Evolutionary conservation across 1,284 basidiomycete genomes (phyloP).

Genomic region (Sporisorium iseilematis-ciliati): DNA sequence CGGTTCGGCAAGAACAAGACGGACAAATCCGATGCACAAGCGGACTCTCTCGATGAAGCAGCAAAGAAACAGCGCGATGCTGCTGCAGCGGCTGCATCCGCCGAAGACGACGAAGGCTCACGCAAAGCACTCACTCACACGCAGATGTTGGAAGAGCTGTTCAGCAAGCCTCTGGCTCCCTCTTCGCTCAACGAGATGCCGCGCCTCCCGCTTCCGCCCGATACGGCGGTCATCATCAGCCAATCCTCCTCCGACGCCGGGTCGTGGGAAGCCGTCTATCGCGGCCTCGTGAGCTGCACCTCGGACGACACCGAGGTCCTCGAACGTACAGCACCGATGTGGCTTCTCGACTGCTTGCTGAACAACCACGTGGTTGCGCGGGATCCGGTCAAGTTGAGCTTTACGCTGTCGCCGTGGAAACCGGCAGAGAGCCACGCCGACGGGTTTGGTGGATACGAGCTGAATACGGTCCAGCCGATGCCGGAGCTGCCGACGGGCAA

Average conservation of each 20-base stretch:
- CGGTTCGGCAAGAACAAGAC: constrained; percentile 49
- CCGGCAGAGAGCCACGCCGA: constrained; percentile 26
- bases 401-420: constrained; percentile 82
- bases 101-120: constrained; percentile 10
- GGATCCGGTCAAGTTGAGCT: constrained; percentile 73
- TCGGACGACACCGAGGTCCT: constrained; percentile 77
- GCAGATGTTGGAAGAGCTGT: constrained; percentile 74
- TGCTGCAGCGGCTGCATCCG: background rate
- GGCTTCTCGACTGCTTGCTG: constrained; percentile 89
- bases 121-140: constrained; percentile 22
- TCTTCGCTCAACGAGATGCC: constrained; percentile 82
- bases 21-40: constrained; percentile 28
- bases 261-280: constrained; percentile 81
- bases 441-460: constrained; percentile 42
- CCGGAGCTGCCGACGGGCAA: constrained; percentile 74
- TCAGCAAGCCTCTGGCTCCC: constrained; percentile 79
- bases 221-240: constrained; percentile 81
- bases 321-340: constrained; percentile 84
- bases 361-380: constrained; percentile 62
- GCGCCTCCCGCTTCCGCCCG: constrained; percentile 75
- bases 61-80: constrained; percentile 22
- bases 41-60: constrained; percentile 28
- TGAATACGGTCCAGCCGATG: constrained; percentile 23
- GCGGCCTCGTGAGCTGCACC: constrained; percentile 78
- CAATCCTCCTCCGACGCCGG: constrained; percentile 80